These are phyloP conservation scores for Fagus sylvatica DNA, from an alignment of 306 rosid species.

Conservation along the genomic window DNA sequence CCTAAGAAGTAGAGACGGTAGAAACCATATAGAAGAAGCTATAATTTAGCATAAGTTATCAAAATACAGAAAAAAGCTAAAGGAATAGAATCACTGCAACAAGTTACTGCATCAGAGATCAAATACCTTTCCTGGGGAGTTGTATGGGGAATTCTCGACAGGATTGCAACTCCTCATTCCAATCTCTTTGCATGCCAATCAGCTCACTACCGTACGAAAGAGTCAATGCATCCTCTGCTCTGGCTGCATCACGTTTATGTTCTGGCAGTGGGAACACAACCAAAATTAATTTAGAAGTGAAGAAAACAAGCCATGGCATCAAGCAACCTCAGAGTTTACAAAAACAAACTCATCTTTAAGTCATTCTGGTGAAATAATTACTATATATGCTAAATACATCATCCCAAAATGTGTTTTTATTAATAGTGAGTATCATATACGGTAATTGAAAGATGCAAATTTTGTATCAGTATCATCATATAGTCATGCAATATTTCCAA, in stretches of 20 bases:
- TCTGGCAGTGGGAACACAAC: slow-evolving; percentile 47
- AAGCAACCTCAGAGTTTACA: slow-evolving; percentile 18
- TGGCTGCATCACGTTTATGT: slow-evolving; percentile 87
- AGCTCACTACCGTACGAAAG: slow-evolving; percentile 94
- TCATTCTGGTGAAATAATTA: too few relatives aligned
- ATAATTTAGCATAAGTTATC: slow-evolving; percentile 21
- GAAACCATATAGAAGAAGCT: slow-evolving; percentile 18
- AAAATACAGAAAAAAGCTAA: slow-evolving; percentile 17
- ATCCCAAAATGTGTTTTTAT: not conserved
- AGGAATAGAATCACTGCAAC: slow-evolving; percentile 9
- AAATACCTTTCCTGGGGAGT: slow-evolving; percentile 94
- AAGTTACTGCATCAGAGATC: slow-evolving; percentile 21
- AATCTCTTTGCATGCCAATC: slow-evolving; percentile 98
- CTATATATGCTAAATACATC: not conserved
- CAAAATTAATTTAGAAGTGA: slow-evolving; percentile 9
- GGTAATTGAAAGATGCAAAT: too few relatives aligned
- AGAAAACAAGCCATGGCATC: not conserved
- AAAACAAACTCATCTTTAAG: not conserved
- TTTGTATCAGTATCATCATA: too few relatives aligned
- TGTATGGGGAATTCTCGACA: slow-evolving; percentile 92
- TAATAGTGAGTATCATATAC: too few relatives aligned
- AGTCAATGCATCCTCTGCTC: slow-evolving; percentile 90
- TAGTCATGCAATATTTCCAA: too few relatives aligned
- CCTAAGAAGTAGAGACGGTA: not conserved
- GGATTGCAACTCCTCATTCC: slow-evolving; percentile 99